Evolutionary conservation across 129 eudicot species (phyloP), one percentile per base, ranked within the genome.

Genomic region (Erigeron canadensis): DNA sequence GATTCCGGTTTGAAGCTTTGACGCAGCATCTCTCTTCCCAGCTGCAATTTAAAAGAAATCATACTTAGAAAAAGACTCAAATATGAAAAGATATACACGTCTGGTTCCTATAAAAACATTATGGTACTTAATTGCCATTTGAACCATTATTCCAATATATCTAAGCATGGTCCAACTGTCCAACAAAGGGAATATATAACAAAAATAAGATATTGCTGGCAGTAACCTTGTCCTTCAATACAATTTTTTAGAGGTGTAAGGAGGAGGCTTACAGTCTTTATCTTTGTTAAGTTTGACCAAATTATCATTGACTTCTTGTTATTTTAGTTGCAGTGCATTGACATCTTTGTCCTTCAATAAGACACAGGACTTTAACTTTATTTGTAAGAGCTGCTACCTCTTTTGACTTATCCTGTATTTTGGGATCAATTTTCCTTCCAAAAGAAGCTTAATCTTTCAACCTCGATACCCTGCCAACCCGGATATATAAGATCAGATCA

Each of bases 341-440:
- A 93, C 96, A 78, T 89, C 95, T 75, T 78, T 89, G 56, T 86
- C 87, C 91, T 84, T 87, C n/a, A n/a, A n/a, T n/a, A n/a, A n/a
- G n/a, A n/a, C 96, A 78, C 84, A 88, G 53, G 85, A 85, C 60
- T 93, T 93, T 80, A 11, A 89, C 75, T 61, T 84, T 72, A 47
- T 68, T 90, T 8, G 72, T 77, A 71, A 87, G 75, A 46, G 23
- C 63, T 28, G 45, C 51, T 21, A 65, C 67, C 65, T 83, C 96
- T 64, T 45, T 71, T 64, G 82, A 72, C 81, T 72, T 84, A 74
- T 81, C 65, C n/a, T 37, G 63, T 54, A 80, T 78, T 72, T 39
- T 73, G 45, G 53, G 18, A n/a, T 83, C 87, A 79, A 85, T 1
- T 84, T 75, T 74, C 83, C 84, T 73, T 77, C 84, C 1, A 57